A percentile compares a stretch with the other conserved stretches of the same genome.
Conservation (phyloP, 148 eudicot genomes). For the Cornus suecica region DNA sequence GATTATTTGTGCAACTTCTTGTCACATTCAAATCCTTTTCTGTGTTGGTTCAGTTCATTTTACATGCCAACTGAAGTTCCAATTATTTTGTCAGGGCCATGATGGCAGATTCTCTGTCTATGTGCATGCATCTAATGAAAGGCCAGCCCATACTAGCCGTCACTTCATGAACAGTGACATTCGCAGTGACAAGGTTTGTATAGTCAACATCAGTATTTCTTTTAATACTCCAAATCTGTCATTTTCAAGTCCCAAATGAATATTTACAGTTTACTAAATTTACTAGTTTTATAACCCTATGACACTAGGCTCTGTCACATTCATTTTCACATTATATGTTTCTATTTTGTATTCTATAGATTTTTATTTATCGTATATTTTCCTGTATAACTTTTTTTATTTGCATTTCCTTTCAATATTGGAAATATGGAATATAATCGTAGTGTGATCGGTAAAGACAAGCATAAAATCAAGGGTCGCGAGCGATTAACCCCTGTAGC, state of each 20-base stretch:
- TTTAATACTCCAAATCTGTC: no score
- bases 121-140: conserved; percentile 73
- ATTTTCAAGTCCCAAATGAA: no score
- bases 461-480: no score
- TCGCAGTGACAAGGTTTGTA: conserved; percentile 65
- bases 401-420: neutral
- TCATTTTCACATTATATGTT: neutral
- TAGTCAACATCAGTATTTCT: neutral
- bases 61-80: neutral
- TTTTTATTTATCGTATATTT: neutral
- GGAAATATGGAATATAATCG: neutral
- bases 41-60: neutral
- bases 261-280: no score
- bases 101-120: conserved; percentile 81
- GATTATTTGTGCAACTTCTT: neutral
- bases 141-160: conserved; percentile 61
- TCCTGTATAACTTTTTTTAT: neutral
- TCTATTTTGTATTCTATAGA: no score
- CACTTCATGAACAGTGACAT: conserved; percentile 65
- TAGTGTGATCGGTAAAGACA: neutral
- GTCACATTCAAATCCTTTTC: neutral
- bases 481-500: no score
- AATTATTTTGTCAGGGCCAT: conserved; percentile 60
- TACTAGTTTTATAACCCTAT: neutral
- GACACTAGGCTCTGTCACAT: neutral